Conservation (phyloP, 768 basidiomycete species). For the Boletus reticuloceps region DNA sequence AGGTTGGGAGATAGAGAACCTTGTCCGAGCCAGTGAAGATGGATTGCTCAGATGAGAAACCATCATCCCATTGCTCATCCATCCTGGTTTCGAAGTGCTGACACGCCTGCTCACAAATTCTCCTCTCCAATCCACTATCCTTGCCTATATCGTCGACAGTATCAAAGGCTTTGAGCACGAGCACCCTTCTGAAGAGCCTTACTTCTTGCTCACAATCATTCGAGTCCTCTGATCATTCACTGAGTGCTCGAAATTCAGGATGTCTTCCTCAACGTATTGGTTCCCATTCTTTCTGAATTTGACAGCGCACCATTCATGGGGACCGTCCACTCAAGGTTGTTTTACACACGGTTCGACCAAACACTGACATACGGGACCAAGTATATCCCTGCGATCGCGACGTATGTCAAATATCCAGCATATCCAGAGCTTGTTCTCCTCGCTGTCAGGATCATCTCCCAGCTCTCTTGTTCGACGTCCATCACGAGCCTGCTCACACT, state of each 20-base stretch:
- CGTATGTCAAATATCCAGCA: conserved; percentile 67
- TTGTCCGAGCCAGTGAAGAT: conserved; percentile 61
- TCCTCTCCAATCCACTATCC: conserved; percentile 66
- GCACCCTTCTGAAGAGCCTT: conserved; percentile 64
- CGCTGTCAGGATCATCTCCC: conserved; percentile 71
- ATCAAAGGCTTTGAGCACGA: conserved; percentile 72
- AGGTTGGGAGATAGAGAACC: conserved; percentile 73
- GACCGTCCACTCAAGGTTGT: conserved; percentile 59
- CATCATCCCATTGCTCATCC: conserved; percentile 58
- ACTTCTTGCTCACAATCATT: conserved; percentile 71
- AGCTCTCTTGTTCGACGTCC: conserved; percentile 62
- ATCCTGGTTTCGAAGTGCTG: conserved; percentile 88
- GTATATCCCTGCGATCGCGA: conserved; percentile 77
- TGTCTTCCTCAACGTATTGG: conserved; percentile 83
- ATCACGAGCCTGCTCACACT: conserved; percentile 75
- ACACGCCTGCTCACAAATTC: conserved; percentile 73
- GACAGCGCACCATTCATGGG: conserved; percentile 55
- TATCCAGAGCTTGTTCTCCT: conserved; percentile 75
- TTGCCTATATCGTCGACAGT: conserved; percentile 81
- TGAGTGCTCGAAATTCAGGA: conserved; percentile 84
- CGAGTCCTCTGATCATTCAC: conserved; percentile 81
- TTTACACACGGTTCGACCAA: conserved; percentile 73
- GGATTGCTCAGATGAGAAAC: conserved; percentile 47
- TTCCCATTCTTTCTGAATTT: conserved; percentile 74
- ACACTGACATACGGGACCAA: conserved; percentile 66